Percentiles rank a stretch among this genome's conserved stretches.
phyloP scores from a whole-genome alignment of 768 basidiomycete genomes.

The Amanita phalloides region DNA sequence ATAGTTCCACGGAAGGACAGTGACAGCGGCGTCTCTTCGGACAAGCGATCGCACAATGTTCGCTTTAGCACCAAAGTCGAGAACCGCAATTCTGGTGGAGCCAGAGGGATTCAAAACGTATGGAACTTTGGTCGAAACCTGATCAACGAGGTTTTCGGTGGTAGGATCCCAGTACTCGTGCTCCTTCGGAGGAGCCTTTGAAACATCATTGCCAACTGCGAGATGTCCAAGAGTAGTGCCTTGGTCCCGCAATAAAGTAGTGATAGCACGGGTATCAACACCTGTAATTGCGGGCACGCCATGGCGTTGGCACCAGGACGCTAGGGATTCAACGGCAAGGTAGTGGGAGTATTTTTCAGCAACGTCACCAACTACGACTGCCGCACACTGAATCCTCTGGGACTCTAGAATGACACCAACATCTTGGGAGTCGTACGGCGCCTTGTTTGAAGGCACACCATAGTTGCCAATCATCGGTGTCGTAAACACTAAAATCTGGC shows the following conservation, averaged over 20 bases:
- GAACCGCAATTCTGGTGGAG: slow-evolving; percentile 85
- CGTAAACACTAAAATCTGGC: slow-evolving; percentile 98
- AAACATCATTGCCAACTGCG: slow-evolving; percentile 67
- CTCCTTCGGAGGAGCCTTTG: slow-evolving; percentile 42
- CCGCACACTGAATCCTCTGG: slow-evolving; percentile 80
- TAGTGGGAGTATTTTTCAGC: slow-evolving; percentile 95
- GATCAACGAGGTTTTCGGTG: slow-evolving; percentile 85
- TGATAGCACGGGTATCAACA: slow-evolving; percentile 96
- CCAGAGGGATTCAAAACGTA: slow-evolving; percentile 84
- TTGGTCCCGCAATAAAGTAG: slow-evolving; percentile 85
- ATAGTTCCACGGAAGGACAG: slow-evolving; percentile 95
- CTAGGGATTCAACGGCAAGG: slow-evolving; percentile 84
- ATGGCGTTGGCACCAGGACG: slow-evolving; percentile 87
- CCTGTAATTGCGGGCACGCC: slow-evolving; percentile 91
- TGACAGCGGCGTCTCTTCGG: slow-evolving; percentile 83
- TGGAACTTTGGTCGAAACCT: slow-evolving; percentile 77
- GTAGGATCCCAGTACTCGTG: slow-evolving; percentile 93
- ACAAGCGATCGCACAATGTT: slow-evolving; percentile 93
- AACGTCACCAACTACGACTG: slow-evolving; percentile 87
- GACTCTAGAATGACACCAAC: slow-evolving; percentile 90
- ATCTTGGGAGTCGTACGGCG: slow-evolving; percentile 61
- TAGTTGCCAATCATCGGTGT: slow-evolving; percentile 98
- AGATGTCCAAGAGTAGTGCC: slow-evolving; percentile 93
- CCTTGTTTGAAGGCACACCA: slow-evolving; percentile 79
- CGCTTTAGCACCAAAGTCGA: slow-evolving; percentile 96